Base-by-base conservation (phyloP, 257 asterid species). In the Mentha longifolia region DNA sequence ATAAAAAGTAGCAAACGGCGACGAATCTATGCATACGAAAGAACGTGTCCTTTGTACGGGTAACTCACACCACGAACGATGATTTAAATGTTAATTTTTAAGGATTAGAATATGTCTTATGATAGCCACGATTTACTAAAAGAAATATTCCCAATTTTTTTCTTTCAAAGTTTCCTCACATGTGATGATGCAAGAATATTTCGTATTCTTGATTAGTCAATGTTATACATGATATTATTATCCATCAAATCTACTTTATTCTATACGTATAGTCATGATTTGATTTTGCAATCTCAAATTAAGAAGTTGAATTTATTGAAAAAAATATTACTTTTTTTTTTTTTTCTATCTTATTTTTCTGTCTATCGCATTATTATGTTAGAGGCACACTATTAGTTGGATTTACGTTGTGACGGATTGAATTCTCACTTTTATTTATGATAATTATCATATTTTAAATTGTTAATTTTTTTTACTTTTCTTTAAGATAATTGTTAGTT, bases 1-100 rank as follows among this genome's bases (percentile, higher is more conserved):
- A 67, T 57, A 30, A 35, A 69, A 63, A 61, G 78, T 74, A 61
- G 51, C 73, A 50, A 16, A 68, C 93, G 76, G 68, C 75, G 81
- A 77, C 93, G 95, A 89, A 79, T 91, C 84, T 84, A 74, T 72
- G 89, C 95, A 82, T 87, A 89, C 81, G 72, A 82, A 69, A 82
- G 76, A 63, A 45, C 59, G 60, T 74, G 89, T 77, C 86, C 84
- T 65, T 73, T 56, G 80, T 79, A 79, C 80, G 80, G 80, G 68
- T 12, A 28, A n/a, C 16, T 51, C 22, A 43, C 31, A 17, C 69
- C 56, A 66, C 33, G 56, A 52, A 8, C 47, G 1, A 47, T 11
- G 76, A 56, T 68, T 55, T 78, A 46, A 41, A 52, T 61, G 72
- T 47, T 33, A 54, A 52, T 66, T 54, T 46, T 74, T 42, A 51